Conservation (phyloP, 1,284 basidiomycete species). For the Thecaphora thlaspeos region DNA sequence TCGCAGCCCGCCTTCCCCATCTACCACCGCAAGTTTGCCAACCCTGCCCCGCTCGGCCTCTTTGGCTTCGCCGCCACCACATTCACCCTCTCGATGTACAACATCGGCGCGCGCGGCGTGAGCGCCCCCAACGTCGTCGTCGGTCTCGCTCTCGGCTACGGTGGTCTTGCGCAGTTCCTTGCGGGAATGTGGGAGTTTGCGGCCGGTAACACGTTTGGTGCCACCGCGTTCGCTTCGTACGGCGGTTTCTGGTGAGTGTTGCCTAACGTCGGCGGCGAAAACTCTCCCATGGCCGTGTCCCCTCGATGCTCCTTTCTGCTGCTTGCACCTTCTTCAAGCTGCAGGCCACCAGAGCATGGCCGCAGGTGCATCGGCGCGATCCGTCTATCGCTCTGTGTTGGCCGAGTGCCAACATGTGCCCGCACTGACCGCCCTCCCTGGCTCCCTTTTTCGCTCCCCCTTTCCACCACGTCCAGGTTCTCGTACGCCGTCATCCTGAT, state of each 20-base stretch:
- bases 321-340: too few species aligned
- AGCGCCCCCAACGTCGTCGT: conserved; percentile 42
- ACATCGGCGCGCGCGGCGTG: conserved; percentile 51
- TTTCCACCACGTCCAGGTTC: conserved; percentile 5
- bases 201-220: conserved; percentile 66
- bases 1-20: conserved; percentile 58
- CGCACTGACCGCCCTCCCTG: too few species aligned
- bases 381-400: too few species aligned
- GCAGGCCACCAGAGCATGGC: too few species aligned
- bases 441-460: too few species aligned
- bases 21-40: conserved; percentile 60
- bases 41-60: conserved; percentile 63
- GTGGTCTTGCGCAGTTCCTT: conserved; percentile 72
- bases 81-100: conserved; percentile 61
- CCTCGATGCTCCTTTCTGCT: too few species aligned
- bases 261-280: too few species aligned
- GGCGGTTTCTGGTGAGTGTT: conserved; percentile 54
- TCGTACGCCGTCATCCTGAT: conserved; percentile 48
- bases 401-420: too few species aligned
- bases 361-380: too few species aligned
- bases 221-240: conserved; percentile 63
- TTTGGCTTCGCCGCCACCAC: conserved; percentile 61
- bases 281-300: conserved; percentile 25
- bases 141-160: conserved; percentile 58
- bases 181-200: conserved; percentile 70